Percentiles rank a stretch among this genome's conserved stretches.
phyloP scores from a whole-genome alignment of 1,284 basidiomycete genomes.

The Cutaneotrichosporon cavernicola region DNA sequence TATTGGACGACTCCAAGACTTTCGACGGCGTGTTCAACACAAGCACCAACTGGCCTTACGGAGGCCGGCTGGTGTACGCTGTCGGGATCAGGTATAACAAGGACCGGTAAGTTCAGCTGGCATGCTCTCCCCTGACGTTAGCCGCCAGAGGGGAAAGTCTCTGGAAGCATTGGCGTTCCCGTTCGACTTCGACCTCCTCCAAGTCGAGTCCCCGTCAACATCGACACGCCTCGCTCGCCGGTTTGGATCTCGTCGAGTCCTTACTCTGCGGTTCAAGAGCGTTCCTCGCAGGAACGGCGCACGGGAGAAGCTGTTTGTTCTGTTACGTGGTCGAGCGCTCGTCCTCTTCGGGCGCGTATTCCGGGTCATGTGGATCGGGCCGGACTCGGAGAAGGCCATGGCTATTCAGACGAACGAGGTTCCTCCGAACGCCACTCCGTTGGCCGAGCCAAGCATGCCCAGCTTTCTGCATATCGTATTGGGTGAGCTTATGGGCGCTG shows the following conservation, averaged over 20 bases:
- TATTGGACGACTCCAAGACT: constrained; percentile 13
- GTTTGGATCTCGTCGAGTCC: constrained; percentile 38
- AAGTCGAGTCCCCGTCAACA: constrained; percentile 36
- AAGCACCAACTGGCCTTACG: constrained; percentile 30
- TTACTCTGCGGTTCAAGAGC: constrained; percentile 31
- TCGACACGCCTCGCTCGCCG: constrained; percentile 39
- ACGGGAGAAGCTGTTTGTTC: constrained; percentile 16
- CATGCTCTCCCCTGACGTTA: background rate
- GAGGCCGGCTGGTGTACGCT: constrained; percentile 34
- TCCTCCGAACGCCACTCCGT: background rate
- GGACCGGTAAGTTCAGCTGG: background rate
- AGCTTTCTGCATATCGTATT: constrained; percentile 24
- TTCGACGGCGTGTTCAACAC: constrained; percentile 23
- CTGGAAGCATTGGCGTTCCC: background rate
- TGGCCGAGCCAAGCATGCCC: constrained; percentile 8
- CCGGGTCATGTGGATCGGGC: constrained; percentile 32
- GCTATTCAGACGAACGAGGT: constrained; percentile 33
- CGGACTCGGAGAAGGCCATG: constrained; percentile 33
- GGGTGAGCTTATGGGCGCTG: constrained; percentile 19
- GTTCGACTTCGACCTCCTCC: constrained; percentile 23
- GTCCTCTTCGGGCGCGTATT: constrained; percentile 38
- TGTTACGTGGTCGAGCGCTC: constrained; percentile 35
- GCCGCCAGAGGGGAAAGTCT: background rate
- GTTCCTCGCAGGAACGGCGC: constrained; percentile 7
- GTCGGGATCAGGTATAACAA: constrained; percentile 18